Base-by-base conservation (phyloP, 2,329 filamentous ascomycete species). In the Exophiala aquamarina region DNA sequence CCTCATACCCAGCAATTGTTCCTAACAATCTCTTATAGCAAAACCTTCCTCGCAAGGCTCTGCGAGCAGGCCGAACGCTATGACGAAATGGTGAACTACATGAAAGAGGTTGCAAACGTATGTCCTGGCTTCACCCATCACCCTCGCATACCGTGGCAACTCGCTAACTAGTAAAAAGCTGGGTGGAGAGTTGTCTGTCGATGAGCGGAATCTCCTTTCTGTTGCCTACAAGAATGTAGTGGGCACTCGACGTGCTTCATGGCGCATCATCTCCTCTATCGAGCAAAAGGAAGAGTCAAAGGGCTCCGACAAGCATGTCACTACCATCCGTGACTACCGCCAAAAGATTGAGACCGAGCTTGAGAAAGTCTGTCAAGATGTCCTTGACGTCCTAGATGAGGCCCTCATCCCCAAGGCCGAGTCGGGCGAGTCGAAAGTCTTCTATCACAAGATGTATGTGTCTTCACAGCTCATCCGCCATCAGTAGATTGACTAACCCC, bases 171-270 rank as follows among this genome's bases (percentile, higher is more conserved):
- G n/a, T n/a, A n/a, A 32, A 49, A 57, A 85, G 82, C 73, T 84
- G 61, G 80, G 79, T 64, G 81, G 82, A 63, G 82, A 85, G 67
- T 76, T 85, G 63, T 79, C 81, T 55, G 82, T 85, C 58, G 82
- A 85, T 65, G 82, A 85, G 73, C 81, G 82, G 68, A 97, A 97
- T 79, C 87, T 98, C 59, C 86, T 98, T 61, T 95, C 89, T 60
- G 93, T 97, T 67, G 92, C 92, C 71, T 98, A 98, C 86, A 98
- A 98, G 88, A 98, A 98, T 77, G 93, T 98, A 54, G 89, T 98
- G 66, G 92, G 93, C 66, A 94, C 93, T 69, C 87, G 92, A 74
- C 92, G 93, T 84, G 92, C 92, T 69, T 96, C 90, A 65, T 98
- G 92, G 92, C 86, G 92, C 77, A 97, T 98, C 76, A 94, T 98